Percentiles rank a stretch among this genome's conserved stretches.
These are phyloP conservation scores for Abrus precatorius DNA, from an alignment of 306 rosid species.

Conservation along the genomic window DNA sequence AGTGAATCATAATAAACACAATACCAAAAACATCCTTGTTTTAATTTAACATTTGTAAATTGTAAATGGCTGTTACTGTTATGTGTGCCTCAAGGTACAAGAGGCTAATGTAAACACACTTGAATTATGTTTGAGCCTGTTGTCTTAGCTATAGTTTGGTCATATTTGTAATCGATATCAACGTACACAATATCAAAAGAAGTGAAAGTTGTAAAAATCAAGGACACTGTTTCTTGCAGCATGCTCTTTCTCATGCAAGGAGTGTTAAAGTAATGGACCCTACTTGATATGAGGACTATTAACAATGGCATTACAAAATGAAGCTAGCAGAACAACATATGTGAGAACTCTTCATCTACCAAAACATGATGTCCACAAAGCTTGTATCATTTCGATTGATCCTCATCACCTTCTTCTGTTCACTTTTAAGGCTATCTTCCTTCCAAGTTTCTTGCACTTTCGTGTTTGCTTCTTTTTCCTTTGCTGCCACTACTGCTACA, in stretches of 20 bases:
- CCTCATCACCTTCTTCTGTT: constrained; percentile 16
- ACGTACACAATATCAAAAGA: no score
- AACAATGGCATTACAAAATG: not conserved
- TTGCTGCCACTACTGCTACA: no score
- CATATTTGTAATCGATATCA: not conserved
- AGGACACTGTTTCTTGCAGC: not conserved
- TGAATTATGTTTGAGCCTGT: no score
- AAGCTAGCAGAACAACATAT: constrained; percentile 4
- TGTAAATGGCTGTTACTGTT: no score
- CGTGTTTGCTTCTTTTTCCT: no score
- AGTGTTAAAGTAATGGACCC: constrained; percentile 22
- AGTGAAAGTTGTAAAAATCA: not conserved
- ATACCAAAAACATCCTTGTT: no score
- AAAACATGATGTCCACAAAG: constrained; percentile 38
- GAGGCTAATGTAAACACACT: no score
- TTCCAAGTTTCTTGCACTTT: not conserved
- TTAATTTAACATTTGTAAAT: no score
- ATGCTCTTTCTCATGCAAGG: not conserved
- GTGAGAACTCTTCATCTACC: not conserved
- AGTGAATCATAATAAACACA: no score
- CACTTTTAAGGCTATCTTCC: constrained; percentile 23
- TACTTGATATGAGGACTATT: not conserved
- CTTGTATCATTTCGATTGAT: constrained; percentile 3
- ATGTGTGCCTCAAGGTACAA: no score
- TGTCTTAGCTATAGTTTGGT: not conserved